Conservation (phyloP, 208 protist species). For the Trypanosoma platydactyli region DNA sequence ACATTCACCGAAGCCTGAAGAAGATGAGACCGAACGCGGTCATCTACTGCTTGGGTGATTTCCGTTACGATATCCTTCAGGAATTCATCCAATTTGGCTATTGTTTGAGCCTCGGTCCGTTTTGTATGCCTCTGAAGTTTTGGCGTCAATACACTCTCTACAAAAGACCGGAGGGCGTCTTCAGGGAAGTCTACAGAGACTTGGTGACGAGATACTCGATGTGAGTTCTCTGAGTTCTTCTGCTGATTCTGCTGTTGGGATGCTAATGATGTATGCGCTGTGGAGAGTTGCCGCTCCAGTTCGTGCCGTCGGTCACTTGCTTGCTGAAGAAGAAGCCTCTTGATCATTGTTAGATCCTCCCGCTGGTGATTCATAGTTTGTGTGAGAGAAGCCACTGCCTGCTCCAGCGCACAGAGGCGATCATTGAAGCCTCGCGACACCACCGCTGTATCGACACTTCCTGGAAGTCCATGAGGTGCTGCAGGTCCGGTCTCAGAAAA, state of each 20-base stretch:
- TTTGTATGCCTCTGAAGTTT: conserved; percentile 62
- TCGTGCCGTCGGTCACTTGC: conserved; percentile 57
- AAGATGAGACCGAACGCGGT: conserved; percentile 40
- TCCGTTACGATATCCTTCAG: conserved; percentile 59
- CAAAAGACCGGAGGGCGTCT: conserved; percentile 65
- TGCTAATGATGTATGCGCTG: conserved; percentile 4
- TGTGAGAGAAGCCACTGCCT: conserved; percentile 71
- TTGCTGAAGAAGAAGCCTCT: conserved; percentile 83
- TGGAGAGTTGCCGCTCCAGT: conserved; percentile 35
- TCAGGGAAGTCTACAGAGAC: conserved; percentile 82
- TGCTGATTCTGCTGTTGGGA: conserved; percentile 7
- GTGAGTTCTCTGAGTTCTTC: conserved; percentile 8
- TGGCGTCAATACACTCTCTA: conserved; percentile 60
- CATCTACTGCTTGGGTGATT: conserved; percentile 54
- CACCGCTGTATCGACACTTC: background rate
- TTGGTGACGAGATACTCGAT: conserved; percentile 48
- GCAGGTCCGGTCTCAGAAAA: background rate
- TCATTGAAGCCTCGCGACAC: conserved; percentile 35
- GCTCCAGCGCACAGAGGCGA: conserved; percentile 65
- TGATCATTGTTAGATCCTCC: conserved; percentile 85
- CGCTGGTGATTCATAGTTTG: conserved; percentile 79
- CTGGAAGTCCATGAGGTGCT: background rate
- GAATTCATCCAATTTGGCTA: conserved; percentile 69
- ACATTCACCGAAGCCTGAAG: background rate
- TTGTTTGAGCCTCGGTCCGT: conserved; percentile 51